Percentiles rank a stretch among this genome's conserved stretches.
These are phyloP conservation scores for Lasiodiplodia sp. DNA, from an alignment of 2,329 filamentous ascomycete species.

Conservation along the genomic window DNA sequence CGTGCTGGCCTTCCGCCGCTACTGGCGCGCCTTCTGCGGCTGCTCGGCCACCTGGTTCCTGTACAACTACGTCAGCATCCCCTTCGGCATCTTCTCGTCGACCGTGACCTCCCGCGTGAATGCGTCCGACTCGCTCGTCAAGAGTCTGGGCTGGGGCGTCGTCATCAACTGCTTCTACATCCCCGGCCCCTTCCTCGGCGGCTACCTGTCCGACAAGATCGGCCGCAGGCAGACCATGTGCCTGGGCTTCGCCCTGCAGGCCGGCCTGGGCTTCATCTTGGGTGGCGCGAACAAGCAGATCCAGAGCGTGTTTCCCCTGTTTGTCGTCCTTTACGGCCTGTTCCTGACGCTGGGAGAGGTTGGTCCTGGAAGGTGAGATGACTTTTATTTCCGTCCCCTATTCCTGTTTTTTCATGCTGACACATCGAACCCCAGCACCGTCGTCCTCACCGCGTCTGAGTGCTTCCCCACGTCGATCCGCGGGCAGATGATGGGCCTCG, in stretches of 20 bases:
- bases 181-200: slow-evolving; percentile 40
- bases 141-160: slow-evolving; percentile 38
- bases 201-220: slow-evolving; percentile 38
- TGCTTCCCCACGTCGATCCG: slow-evolving; percentile 40
- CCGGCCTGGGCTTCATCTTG: slow-evolving; percentile 38
- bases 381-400: not conserved
- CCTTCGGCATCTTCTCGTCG: slow-evolving; percentile 63
- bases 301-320: slow-evolving; percentile 40
- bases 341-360: slow-evolving; percentile 40
- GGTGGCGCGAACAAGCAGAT: slow-evolving; percentile 39
- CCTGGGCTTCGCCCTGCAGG: slow-evolving; percentile 38
- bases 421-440: slow-evolving; percentile 26
- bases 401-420: not conserved
- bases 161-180: slow-evolving; percentile 39
- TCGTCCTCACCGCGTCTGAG: slow-evolving; percentile 37
- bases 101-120: slow-evolving; percentile 52
- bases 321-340: slow-evolving; percentile 40
- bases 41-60: slow-evolving; percentile 59
- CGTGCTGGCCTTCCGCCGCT: slow-evolving; percentile 55
- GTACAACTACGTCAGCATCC: slow-evolving; percentile 64
- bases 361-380: slow-evolving; percentile 36
- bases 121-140: slow-evolving; percentile 35
- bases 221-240: slow-evolving; percentile 38
- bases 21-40: slow-evolving; percentile 60
- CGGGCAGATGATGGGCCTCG: slow-evolving; percentile 39